Evolutionary conservation across 345 rosid species (phyloP).

Genomic region (Citrus glauca): DNA sequence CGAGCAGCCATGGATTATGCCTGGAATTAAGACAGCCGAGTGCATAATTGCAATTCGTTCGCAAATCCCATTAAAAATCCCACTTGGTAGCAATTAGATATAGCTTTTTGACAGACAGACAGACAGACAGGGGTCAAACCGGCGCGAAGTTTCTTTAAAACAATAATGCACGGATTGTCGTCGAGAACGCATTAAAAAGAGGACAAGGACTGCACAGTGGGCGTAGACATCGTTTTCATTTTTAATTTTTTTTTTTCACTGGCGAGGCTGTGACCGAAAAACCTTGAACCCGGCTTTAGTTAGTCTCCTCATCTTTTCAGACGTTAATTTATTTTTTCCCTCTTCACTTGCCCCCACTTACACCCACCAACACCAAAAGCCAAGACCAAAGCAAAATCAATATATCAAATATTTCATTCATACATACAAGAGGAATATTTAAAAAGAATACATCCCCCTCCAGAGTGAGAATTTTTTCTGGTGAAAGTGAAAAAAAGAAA

Average conservation of each 20-base stretch:
- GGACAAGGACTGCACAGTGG: slow-evolving; percentile 18
- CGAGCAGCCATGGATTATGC: slow-evolving; percentile 17
- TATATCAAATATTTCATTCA: neutral
- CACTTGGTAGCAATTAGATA: neutral
- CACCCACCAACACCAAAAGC: slow-evolving; percentile 7
- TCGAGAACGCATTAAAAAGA: slow-evolving; percentile 1
- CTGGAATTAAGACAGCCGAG: slow-evolving; percentile 12
- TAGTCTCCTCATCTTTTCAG: neutral
- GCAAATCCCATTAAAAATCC: neutral
- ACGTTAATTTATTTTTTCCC: neutral
- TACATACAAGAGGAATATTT: too few species aligned
- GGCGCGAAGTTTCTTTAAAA: neutral
- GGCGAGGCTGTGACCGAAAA: neutral
- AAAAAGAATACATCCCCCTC: too few species aligned
- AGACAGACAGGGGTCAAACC: neutral
- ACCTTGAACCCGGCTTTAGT: neutral
- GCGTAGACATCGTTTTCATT: too few species aligned
- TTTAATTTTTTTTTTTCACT: neutral
- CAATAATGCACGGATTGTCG: neutral
- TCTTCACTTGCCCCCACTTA: slow-evolving; percentile 8
- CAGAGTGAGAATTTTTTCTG: too few species aligned
- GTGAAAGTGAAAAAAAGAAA: neutral
- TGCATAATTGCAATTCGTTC: neutral
- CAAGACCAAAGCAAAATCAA: neutral
- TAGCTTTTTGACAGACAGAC: neutral